These are phyloP conservation scores for Globisporangium abappressorium DNA, from an alignment of 352 stramenopile species.

Conservation along the genomic window DNA sequence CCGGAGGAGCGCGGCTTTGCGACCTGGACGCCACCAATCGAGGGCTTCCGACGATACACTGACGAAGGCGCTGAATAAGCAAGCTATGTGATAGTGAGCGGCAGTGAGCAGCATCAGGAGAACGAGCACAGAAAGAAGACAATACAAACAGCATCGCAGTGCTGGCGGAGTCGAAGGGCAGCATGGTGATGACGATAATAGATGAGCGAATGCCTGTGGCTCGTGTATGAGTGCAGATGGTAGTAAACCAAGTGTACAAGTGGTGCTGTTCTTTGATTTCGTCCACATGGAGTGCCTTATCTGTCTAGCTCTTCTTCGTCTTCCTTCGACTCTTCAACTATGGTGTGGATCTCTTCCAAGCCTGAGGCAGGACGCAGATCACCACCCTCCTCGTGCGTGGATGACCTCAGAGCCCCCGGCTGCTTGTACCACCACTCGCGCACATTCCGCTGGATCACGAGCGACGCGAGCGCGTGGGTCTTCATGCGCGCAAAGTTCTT, in stretches of 20 bases:
- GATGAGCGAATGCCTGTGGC: constrained; percentile 3
- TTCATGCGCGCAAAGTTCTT: constrained; percentile 89
- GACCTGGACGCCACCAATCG: constrained; percentile 86
- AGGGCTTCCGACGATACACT: constrained; percentile 82
- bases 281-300: not conserved
- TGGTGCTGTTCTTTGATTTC: not conserved
- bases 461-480: constrained; percentile 70
- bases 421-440: constrained; percentile 84
- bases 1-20: constrained; percentile 72
- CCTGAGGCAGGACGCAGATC: not conserved
- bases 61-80: constrained; percentile 48
- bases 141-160: constrained; percentile 3
- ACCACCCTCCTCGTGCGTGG: not conserved
- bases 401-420: constrained; percentile 16
- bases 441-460: constrained; percentile 85
- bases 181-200: constrained; percentile 9
- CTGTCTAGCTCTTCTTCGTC: not conserved
- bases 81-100: constrained; percentile 13
- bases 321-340: constrained; percentile 7
- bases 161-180: too few relatives aligned
- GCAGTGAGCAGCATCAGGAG: constrained; percentile 16
- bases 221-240: not conserved
- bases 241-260: not conserved
- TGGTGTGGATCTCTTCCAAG: constrained; percentile 1
- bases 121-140: constrained; percentile 17